A percentile compares a stretch with the other conserved stretches of the same genome.
Evolutionary conservation across 2,329 filamentous ascomycete species (phyloP).

Genomic region (Helotiales sp.): DNA sequence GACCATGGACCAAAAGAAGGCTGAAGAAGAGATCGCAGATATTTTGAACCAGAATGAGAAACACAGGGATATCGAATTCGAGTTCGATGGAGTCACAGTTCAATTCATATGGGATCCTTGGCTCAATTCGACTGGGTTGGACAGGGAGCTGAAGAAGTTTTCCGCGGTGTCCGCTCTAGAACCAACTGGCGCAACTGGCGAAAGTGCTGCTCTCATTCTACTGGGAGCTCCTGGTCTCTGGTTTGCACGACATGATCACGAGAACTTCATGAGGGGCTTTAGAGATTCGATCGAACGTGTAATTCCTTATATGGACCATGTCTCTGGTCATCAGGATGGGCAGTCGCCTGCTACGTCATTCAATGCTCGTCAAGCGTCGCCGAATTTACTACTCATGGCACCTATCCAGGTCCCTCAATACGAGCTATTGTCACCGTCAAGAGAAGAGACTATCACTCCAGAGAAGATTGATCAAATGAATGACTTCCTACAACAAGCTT

Average conservation of each 20-base stretch:
- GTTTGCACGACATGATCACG: slow-evolving; percentile 52
- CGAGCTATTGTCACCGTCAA: slow-evolving; percentile 30
- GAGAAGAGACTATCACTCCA: slow-evolving; percentile 45
- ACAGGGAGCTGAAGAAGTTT: slow-evolving; percentile 43
- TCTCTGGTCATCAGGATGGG: slow-evolving; percentile 26
- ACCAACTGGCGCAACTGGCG: slow-evolving; percentile 23
- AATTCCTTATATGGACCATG: slow-evolving; percentile 38
- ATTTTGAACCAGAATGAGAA: slow-evolving; percentile 39
- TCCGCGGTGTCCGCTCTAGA: slow-evolving; percentile 24
- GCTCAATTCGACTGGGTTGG: slow-evolving; percentile 50
- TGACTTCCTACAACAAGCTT: slow-evolving; percentile 45
- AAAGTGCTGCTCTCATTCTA: slow-evolving; percentile 48
- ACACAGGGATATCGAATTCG: slow-evolving; percentile 47
- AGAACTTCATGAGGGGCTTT: slow-evolving; percentile 46
- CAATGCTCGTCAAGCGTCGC: slow-evolving; percentile 21
- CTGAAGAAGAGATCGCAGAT: slow-evolving; percentile 37
- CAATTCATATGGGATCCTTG: slow-evolving; percentile 65
- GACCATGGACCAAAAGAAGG: slow-evolving; percentile 45
- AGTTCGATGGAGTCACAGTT: slow-evolving; percentile 46
- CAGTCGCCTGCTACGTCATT: slow-evolving; percentile 13
- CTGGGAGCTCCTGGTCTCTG: slow-evolving; percentile 55
- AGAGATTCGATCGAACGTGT: slow-evolving; percentile 47
- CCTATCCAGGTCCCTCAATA: slow-evolving; percentile 38
- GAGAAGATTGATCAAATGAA: slow-evolving; percentile 54
- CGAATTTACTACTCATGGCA: slow-evolving; percentile 32